A percentile compares a stretch with the other conserved stretches of the same genome.
phyloP scores from a whole-genome alignment of 164 flowering plant genomes.

The Litsea cubeba region DNA sequence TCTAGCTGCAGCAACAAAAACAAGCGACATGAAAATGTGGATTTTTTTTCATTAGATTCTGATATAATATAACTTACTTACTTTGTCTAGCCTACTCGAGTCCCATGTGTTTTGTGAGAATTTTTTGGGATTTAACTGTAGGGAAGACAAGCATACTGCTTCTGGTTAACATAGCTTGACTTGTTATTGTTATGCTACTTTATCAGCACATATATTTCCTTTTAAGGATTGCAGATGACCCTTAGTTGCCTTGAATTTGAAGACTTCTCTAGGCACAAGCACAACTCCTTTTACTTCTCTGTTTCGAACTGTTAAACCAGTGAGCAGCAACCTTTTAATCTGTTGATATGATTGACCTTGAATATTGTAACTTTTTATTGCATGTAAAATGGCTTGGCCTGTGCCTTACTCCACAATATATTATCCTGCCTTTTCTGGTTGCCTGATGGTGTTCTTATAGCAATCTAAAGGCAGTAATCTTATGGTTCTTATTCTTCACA shows the following conservation, averaged over 20 bases:
- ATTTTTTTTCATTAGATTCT: too few relatives aligned
- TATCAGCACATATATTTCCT: not conserved
- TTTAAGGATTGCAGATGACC: not conserved
- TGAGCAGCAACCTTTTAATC: not conserved
- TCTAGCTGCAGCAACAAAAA: too few relatives aligned
- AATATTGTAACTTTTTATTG: not conserved
- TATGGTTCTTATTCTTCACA: conserved; percentile 25
- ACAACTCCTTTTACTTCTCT: not conserved
- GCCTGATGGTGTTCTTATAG: not conserved
- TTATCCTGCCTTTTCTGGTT: not conserved
- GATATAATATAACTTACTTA: too few relatives aligned
- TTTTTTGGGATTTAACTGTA: not conserved
- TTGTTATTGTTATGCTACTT: not conserved
- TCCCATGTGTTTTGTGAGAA: too few relatives aligned
- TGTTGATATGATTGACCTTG: not conserved
- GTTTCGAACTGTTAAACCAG: not conserved
- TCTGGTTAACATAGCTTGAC: not conserved
- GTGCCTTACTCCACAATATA: not conserved
- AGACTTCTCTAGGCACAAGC: not conserved
- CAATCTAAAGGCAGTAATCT: not conserved
- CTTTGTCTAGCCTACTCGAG: too few relatives aligned
- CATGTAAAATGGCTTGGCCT: not conserved
- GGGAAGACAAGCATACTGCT: not conserved
- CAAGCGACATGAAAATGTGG: too few relatives aligned
- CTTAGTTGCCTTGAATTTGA: not conserved